These are phyloP conservation scores for Ceriops tagal DNA, from an alignment of 345 rosid genomes.

Conservation along the genomic window DNA sequence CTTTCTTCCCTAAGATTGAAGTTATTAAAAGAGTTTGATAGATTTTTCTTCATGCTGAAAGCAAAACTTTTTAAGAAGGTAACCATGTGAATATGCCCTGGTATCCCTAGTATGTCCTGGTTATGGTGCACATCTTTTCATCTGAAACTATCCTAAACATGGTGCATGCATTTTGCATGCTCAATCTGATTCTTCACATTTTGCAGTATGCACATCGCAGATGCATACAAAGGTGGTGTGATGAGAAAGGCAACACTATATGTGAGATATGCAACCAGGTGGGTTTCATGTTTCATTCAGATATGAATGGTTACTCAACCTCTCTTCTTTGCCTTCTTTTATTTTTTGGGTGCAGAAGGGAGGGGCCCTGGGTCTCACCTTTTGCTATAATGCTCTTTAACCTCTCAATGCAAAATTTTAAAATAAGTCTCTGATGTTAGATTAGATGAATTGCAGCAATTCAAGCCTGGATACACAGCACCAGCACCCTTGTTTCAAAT, in stretches of 20 bases:
- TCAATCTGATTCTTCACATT: not conserved
- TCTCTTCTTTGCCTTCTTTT: not conserved
- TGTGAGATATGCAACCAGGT: slow-evolving; percentile 3
- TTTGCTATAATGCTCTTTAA: not conserved
- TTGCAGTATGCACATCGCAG: slow-evolving; percentile 2
- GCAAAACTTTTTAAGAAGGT: no score
- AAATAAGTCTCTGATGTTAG: slow-evolving; percentile 4
- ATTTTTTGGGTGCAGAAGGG: not conserved
- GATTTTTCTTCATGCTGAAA: no score
- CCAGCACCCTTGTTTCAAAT: slow-evolving; percentile 73
- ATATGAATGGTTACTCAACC: no score
- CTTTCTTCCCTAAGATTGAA: no score
- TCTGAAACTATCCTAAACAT: no score
- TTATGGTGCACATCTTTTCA: not conserved
- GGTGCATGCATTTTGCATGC: not conserved
- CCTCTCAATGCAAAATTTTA: not conserved
- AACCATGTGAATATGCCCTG: no score
- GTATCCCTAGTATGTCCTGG: not conserved
- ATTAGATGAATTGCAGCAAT: slow-evolving; percentile 47
- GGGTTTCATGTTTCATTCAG: not conserved
- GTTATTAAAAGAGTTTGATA: no score
- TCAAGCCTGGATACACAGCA: slow-evolving; percentile 80
- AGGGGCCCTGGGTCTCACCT: no score
- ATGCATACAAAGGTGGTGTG: slow-evolving; percentile 4
- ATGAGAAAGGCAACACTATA: slow-evolving; percentile 1